Percentiles rank a stretch among this genome's conserved stretches.
Evolutionary conservation across 495 filamentous ascomycete species (phyloP).

Genomic region (Tuber indicum): DNA sequence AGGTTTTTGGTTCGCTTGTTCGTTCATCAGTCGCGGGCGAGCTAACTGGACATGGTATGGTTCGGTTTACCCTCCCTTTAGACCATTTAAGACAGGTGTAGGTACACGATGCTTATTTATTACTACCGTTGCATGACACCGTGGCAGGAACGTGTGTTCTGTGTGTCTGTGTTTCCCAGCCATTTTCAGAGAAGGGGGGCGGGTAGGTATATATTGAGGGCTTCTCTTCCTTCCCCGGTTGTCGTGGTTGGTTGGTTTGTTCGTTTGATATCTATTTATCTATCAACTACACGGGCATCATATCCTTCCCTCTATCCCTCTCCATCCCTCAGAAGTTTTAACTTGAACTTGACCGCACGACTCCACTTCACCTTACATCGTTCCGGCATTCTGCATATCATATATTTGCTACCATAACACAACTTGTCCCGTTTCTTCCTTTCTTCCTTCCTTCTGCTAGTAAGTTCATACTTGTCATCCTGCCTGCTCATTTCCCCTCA

Average conservation of each 20-base stretch:
- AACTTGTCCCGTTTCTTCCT: neutral
- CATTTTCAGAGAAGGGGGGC: neutral
- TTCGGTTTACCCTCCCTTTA: neutral
- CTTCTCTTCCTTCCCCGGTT: neutral
- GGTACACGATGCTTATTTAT: conserved; percentile 6
- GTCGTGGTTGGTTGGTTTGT: neutral
- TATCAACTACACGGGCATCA: neutral
- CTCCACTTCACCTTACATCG: neutral
- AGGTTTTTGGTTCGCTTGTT: neutral
- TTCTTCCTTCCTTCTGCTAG: neutral
- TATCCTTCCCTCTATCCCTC: neutral
- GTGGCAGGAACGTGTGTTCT: neutral
- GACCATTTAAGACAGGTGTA: neutral
- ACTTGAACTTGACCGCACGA: neutral
- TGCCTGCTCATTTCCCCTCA: neutral
- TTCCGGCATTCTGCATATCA: neutral
- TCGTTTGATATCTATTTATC: neutral
- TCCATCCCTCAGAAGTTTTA: neutral
- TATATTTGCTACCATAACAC: neutral
- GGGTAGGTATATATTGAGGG: neutral
- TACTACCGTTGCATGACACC: neutral
- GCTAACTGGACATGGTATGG: neutral
- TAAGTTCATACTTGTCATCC: neutral
- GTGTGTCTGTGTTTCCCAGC: neutral
- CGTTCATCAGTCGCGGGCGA: neutral